A percentile compares a stretch with the other conserved stretches of the same genome.
These are phyloP conservation scores for Neopestalotiopsis clavispora DNA, from an alignment of 2,329 filamentous ascomycete species.

Conservation along the genomic window DNA sequence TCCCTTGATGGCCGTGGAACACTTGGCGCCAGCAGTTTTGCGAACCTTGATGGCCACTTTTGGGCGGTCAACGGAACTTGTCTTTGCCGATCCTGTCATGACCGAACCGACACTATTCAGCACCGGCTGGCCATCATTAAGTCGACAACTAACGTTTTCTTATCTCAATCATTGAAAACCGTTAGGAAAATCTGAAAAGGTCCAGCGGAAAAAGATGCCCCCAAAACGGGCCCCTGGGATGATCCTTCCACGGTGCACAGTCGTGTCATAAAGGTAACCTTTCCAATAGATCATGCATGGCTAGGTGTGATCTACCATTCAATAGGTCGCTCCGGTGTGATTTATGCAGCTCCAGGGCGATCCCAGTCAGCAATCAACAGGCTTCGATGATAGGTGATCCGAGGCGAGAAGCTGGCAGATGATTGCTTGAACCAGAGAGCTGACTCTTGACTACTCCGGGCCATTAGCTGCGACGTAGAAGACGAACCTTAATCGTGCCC, in stretches of 20 bases:
- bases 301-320: constrained; percentile 21
- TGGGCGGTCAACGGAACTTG: background rate
- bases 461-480: too few species aligned
- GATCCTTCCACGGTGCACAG: background rate
- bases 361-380: background rate
- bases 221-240: background rate
- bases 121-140: background rate
- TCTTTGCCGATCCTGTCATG: background rate
- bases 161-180: background rate
- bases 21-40: constrained; percentile 4
- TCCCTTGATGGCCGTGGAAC: constrained; percentile 6
- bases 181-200: background rate
- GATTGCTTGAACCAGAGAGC: background rate
- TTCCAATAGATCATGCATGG: background rate
- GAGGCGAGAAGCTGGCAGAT: background rate
- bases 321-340: background rate
- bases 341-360: background rate
- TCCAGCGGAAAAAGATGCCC: background rate
- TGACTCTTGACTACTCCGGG: background rate
- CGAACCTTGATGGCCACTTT: constrained; percentile 10
- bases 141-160: background rate
- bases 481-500: too few species aligned
- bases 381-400: background rate
- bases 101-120: background rate
- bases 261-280: background rate